Evolutionary conservation across 2,329 filamentous ascomycete species (phyloP), one percentile per base, ranked within the genome.

Genomic region (Didymellaceae sp.): DNA sequence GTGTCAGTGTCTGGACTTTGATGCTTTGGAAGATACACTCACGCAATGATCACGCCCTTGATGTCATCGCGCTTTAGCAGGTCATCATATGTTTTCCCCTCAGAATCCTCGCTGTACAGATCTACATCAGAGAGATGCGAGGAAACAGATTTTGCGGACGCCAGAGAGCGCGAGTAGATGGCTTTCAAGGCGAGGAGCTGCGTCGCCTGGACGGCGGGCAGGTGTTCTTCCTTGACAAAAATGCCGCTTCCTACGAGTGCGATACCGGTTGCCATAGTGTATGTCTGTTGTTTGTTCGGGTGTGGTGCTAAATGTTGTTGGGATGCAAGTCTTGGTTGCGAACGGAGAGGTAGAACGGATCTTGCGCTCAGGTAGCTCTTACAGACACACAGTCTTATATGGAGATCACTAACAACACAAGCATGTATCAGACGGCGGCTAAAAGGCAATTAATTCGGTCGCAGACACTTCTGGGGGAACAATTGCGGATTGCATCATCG

Each of bases 211-310:
- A 89, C 80, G 34, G 86, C 86, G 10, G 86, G 86, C 55, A 86
- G 74, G 59, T 86, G 84, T 55, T 84, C 74, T 64, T 81, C 79
- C 61, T 79, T 80, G 58, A 81, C 82, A 60, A 86, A 86, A 61
- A 87, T 83, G 62, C 84, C 85, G 54, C 82, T 81, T 28, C 85
- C 85, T 44, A 88, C 79, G 47, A 88, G 77, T 34, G 85, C 85
- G 32, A 87, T 75, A 52, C 81, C 80, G 41, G 82, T 71, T n/a
- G 70, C 59, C 63, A 66, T 57, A 21, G 20, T 39, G 49, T 31
- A 9, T 28, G n/a, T 9, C 26, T 5, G 26, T 28, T 28, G 5
- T 28, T n/a, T n/a, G n/a, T n/a, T n/a, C n/a, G n/a, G n/a, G n/a
- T n/a, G n/a, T n/a, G n/a, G 2, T 6, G 11, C 6, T 28, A 7